phyloP scores from a whole-genome alignment of 495 filamentous ascomycete species.

The Daldinia concentrica region DNA sequence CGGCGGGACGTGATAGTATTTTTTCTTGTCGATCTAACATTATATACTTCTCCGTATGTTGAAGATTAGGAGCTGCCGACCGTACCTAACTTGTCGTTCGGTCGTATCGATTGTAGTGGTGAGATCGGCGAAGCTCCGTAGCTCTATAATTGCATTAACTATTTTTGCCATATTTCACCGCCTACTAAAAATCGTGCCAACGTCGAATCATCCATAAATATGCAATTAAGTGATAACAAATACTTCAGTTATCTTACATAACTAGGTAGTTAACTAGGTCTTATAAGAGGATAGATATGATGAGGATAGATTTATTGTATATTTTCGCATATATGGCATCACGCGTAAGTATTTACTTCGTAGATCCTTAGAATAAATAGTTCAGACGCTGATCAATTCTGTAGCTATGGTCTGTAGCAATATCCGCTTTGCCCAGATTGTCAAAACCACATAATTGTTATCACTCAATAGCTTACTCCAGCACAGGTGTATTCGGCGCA shows the following conservation, averaged over 20 bases:
- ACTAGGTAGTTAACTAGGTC: too few species aligned
- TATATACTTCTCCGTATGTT: conserved; percentile 32
- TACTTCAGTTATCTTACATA: too few species aligned
- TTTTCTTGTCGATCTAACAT: conserved; percentile 5
- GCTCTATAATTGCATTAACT: conserved; percentile 23
- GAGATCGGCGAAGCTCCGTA: conserved; percentile 22
- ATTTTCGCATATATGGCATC: background rate
- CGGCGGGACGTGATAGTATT: background rate
- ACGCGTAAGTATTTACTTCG: background rate
- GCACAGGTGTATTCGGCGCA: conserved; percentile 25
- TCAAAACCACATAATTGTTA: background rate
- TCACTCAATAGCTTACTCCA: conserved; percentile 8
- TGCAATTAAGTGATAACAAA: background rate
- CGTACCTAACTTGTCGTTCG: background rate
- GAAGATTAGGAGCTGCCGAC: background rate
- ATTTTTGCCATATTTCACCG: conserved; percentile 31
- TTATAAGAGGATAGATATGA: background rate
- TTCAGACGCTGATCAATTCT: conserved; percentile 15
- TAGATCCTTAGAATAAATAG: background rate
- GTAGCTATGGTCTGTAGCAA: conserved; percentile 3
- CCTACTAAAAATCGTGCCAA: background rate
- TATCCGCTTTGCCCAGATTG: background rate
- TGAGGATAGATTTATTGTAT: background rate
- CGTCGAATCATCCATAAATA: background rate
- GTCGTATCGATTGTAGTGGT: conserved; percentile 2